Base-by-base conservation (phyloP, 148 eudicot genomes). In the Polygonum maritimum region DNA sequence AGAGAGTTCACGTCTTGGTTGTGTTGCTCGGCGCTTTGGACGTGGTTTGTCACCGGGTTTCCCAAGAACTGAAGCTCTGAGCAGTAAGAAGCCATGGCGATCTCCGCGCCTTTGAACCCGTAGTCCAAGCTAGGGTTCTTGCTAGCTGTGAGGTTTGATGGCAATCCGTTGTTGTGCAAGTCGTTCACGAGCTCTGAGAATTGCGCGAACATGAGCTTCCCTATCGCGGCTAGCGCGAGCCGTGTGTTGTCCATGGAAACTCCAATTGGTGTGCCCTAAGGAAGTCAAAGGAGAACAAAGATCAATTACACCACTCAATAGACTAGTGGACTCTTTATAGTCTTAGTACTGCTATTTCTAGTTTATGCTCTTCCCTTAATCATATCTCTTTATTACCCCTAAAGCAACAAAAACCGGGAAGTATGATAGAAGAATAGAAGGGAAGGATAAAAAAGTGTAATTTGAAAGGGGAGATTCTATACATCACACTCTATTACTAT, bases 61-160 rank as follows among this genome's bases (percentile, higher is more conserved):
- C 77, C 83, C 18, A 81, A 54, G 49, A 74, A 81, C 13, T 81
- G 83, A 22, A 81, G 83, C 78, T 81, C 83, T 0, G 83, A 81
- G 18, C 83, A 81, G 12, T 81, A 81, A 7, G 83, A 67, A 7
- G 83, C 83, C 80, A 81, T 81, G 45, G 83, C 83, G 48, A 81
- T 78, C 21, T 81, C 83, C 2, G 80, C 73, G 0, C 83, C 83
- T 60, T 81, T 81, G 75, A 81, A 78, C 1, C 83, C 83, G 41
- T 81, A 81, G 18, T 81, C 83, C 77, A 81, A 74, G 60, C 83
- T 81, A 0, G 83, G 83, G 62, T 81, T 58, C 2, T 78, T 48
- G 14, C 83, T 80, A 0, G 80, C 80, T 2, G 83, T 74, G n/a
- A 81, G 81, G 39, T 81, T 51, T 0, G 81, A 78, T 8, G 84